A percentile compares a stretch with the other conserved stretches of the same genome.
Conservation (phyloP, 2,329 filamentous ascomycete species). For the Fusarium odoratissimum region DNA sequence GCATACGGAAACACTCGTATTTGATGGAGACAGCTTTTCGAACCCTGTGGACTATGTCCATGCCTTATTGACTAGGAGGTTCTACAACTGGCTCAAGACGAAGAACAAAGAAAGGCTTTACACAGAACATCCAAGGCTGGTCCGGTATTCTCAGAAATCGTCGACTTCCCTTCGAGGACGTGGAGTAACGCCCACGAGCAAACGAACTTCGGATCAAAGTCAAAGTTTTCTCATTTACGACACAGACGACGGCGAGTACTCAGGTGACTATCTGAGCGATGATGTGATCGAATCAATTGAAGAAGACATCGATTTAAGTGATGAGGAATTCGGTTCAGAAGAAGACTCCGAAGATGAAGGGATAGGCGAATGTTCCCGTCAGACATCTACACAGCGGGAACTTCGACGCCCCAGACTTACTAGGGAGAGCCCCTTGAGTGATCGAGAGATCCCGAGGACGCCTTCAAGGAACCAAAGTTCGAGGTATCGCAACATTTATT, state of each 20-base stretch:
- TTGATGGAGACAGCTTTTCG: background rate
- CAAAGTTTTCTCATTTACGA: background rate
- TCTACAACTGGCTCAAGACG: background rate
- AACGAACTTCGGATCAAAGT: background rate
- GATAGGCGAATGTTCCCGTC: background rate
- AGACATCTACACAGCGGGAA: background rate
- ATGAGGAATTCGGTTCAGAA: background rate
- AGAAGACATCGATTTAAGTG: background rate
- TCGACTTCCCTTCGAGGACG: background rate
- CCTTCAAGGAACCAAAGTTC: background rate
- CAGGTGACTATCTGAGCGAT: background rate
- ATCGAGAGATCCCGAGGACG: background rate
- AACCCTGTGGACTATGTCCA: background rate
- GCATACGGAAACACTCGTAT: background rate
- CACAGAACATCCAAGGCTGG: background rate
- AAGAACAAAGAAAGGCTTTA: background rate
- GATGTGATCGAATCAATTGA: background rate
- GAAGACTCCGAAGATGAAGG: background rate
- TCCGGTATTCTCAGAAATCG: background rate
- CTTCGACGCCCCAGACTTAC: slow-evolving; percentile 1
- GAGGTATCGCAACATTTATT: background rate
- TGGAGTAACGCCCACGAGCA: background rate
- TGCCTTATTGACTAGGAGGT: background rate
- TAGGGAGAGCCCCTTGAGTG: background rate
- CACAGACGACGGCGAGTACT: background rate